Base-by-base conservation (phyloP, 768 basidiomycete species). In the Tricholoma terreum region DNA sequence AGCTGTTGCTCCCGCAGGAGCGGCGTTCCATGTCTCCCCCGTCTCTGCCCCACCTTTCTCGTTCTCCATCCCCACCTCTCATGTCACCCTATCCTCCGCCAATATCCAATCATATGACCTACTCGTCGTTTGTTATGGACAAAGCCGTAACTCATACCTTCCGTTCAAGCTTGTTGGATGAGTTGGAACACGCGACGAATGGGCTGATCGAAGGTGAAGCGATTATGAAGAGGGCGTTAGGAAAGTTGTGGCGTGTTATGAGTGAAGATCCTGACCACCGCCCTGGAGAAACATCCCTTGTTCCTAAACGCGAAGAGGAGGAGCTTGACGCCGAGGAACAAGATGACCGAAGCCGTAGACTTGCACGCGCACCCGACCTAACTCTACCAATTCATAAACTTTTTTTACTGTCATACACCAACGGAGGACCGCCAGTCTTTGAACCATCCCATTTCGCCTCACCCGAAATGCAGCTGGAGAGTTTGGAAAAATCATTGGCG, bases 51-150 rank as follows among this genome's bases (percentile, higher is more conserved):
- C 91, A 94, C 71, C 73, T 94, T 35, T 82, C 84, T 42, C 85
- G 88, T 6, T 87, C 89, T 10, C 77, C 80, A 17, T 89, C 90
- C 0, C 92, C 92, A 4, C 90, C 92, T 8, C 79, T 90, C 24
- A 76, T 80, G 21, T 83, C 90, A 0, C 90, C 92, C 2, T 93
- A 92, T 65, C 83, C 86, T 21, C 76, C 83, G 19, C 89, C 89
- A 22, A 78, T 78, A 21, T 69, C 78, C 9, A 82, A 87, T 50
- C 90, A 93, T 65, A 78, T 85, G 58, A 87, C 81, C 59, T 93
- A 90, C 71, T 81, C 90, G 17, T 90, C 91, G 0, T 90, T 92
- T 63, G 90, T 94, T 12, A 81, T 93, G 80, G 92, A 94, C 68
- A 89, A 87, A 60, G 82, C 90, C 7, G 84, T 90, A 14, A 90